Base-by-base conservation (phyloP, 805 yeast genomes). In the Jamesozyma spencerorum region DNA sequence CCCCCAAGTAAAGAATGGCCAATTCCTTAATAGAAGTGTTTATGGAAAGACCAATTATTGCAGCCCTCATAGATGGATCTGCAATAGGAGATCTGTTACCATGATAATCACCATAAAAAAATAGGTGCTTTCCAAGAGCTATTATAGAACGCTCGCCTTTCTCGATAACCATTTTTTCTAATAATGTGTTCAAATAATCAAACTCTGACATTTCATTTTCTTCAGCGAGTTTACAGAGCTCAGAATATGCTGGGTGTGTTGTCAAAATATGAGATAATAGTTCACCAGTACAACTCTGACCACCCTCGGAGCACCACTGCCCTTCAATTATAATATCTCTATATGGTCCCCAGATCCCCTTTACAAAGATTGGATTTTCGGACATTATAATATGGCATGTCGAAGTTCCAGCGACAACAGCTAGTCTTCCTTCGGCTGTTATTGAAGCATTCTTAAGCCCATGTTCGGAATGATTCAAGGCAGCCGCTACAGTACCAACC, bases 321-420 rank as follows among this genome's bases (percentile, higher is more conserved):
- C 79, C 86, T 22, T 83, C 81, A n/a, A 94, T 83, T 69, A 90
- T 72, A 4, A 85, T 95, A 62, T 88, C 95, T 54, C 87, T 74
- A 64, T 92, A 92, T 2, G 98, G 98, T 12, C 98, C 98, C 98
- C 98, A 92, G 27, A 92, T 96, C 45, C 98, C 98, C 34, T 85
- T 77, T 8, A 90, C 97, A 59, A 90, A 88, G 34, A 86, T 77
- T 0, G 95, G 83, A 24, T 85, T 81, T 45, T 75, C 72, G 22
- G 94, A 81, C 72, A 90, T 72, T 42, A 85, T 87, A 51, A 92
- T 79, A 62, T 92, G 97, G 59, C 98, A 92, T 1, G 98, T 92
- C 1, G 97, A 87, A 5, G 98, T 92, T 45, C 98, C 98, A 0
- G 98, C 97, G 17, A 92, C 97, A 2, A 97, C 96, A 13, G 98